Evolutionary conservation across 164 flowering plant species (phyloP).

Genomic region (Akebia trifoliata): DNA sequence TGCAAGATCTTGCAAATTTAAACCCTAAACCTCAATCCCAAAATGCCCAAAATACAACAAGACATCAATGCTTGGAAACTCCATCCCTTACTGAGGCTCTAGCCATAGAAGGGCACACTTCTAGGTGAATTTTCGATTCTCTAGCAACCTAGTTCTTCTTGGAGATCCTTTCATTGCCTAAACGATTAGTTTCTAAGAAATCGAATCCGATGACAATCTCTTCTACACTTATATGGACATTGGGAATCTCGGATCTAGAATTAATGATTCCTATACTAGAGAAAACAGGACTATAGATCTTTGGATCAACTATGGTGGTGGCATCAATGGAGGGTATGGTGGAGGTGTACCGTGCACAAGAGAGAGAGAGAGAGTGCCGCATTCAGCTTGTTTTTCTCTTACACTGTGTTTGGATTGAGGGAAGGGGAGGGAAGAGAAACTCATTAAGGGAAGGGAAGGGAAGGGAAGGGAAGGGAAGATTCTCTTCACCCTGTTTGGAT

Average conservation of each 20-base stretch:
- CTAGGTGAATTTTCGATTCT: conserved; percentile 69
- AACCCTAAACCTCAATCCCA: conserved; percentile 18
- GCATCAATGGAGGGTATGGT: neutral
- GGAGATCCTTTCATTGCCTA: conserved; percentile 51
- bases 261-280: neutral
- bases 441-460: no score
- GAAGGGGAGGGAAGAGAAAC: no score
- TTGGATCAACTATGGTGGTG: conserved; percentile 1
- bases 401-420: no score
- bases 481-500: no score
- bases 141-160: conserved; percentile 64
- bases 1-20: conserved; percentile 30
- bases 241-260: conserved; percentile 41
- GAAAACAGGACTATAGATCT: neutral
- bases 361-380: no score
- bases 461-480: no score
- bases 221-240: conserved; percentile 56
- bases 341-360: conserved; percentile 17
- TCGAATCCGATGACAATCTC: conserved; percentile 78
- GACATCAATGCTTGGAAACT: conserved; percentile 1
- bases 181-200: conserved; percentile 51
- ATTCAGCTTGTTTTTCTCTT: no score
- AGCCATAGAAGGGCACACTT: conserved; percentile 86
- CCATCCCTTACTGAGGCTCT: conserved; percentile 30
- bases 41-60: conserved; percentile 13